These are phyloP conservation scores for Pseudomonodictys pantanalensis DNA, from an alignment of 495 filamentous ascomycete species.

Conservation along the genomic window DNA sequence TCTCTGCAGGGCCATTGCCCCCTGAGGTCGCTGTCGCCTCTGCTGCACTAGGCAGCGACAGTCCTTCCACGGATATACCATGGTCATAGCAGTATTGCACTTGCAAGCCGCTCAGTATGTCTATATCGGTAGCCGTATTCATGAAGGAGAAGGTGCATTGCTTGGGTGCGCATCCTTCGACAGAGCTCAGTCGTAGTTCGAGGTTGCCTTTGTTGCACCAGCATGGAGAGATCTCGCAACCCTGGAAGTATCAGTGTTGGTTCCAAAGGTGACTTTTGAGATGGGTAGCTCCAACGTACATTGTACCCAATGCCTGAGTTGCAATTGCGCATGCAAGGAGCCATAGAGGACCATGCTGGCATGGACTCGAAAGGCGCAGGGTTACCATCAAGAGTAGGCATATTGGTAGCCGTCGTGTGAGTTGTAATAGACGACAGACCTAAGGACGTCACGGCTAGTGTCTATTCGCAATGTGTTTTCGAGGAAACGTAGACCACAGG, in stretches of 20 bases:
- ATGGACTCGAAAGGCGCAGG: constrained; percentile 7
- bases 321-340: constrained; percentile 20
- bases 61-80: not conserved
- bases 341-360: constrained; percentile 1
- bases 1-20: not conserved
- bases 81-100: constrained; percentile 15
- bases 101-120: constrained; percentile 9
- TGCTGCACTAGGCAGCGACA: constrained; percentile 8
- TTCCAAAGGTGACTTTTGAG: not conserved
- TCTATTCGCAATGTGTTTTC: too few species aligned
- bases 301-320: constrained; percentile 4
- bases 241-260: not conserved
- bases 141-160: constrained; percentile 13
- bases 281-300: not conserved
- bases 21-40: not conserved
- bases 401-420: not conserved
- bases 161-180: constrained; percentile 4
- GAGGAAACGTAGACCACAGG: too few species aligned
- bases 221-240: constrained; percentile 11
- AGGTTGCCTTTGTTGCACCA: constrained; percentile 26
- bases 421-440: not conserved
- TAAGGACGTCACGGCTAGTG: not conserved
- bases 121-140: constrained; percentile 15
- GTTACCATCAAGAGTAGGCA: constrained; percentile 4
- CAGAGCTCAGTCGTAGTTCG: constrained; percentile 4